Evolutionary conservation across 2,329 filamentous ascomycete genomes (phyloP).

Genomic region (Phaeosphaeria sp.): DNA sequence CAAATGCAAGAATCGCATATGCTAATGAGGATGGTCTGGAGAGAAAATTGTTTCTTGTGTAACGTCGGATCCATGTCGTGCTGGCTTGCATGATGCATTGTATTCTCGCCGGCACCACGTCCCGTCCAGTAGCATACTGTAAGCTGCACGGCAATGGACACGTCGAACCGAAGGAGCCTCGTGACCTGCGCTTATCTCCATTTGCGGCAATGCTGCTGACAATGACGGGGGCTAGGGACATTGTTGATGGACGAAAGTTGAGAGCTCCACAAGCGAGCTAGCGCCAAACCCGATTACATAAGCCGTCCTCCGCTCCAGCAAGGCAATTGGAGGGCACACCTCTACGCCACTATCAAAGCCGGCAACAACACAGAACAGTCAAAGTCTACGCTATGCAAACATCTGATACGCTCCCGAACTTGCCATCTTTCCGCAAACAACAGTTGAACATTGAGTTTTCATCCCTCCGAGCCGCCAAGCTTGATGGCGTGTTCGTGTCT

Average conservation of each 20-base stretch:
- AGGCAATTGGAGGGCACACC: neutral
- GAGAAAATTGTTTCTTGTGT: neutral
- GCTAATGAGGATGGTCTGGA: neutral
- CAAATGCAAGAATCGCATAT: neutral
- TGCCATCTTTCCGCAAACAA: conserved; percentile 69
- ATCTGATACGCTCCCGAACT: conserved; percentile 29
- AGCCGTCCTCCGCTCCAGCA: neutral
- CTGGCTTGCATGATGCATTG: neutral
- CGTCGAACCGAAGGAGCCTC: conserved; percentile 12
- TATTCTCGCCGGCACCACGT: neutral
- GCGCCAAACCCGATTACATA: neutral
- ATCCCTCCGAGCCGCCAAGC: conserved; percentile 80
- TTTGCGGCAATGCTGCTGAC: conserved; percentile 1
- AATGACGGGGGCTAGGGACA: neutral
- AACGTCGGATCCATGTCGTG: neutral
- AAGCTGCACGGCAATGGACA: conserved; percentile 14
- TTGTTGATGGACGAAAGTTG: neutral
- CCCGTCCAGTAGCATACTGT: neutral
- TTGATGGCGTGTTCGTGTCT: conserved; percentile 85
- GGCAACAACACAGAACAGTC: neutral
- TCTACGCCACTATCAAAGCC: neutral
- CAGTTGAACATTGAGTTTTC: conserved; percentile 83
- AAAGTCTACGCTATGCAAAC: conserved; percentile 28
- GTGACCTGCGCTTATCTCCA: conserved; percentile 27
- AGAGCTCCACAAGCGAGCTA: neutral